Conservation (phyloP, 768 basidiomycete species). For the Collybiopsis luxurians region DNA sequence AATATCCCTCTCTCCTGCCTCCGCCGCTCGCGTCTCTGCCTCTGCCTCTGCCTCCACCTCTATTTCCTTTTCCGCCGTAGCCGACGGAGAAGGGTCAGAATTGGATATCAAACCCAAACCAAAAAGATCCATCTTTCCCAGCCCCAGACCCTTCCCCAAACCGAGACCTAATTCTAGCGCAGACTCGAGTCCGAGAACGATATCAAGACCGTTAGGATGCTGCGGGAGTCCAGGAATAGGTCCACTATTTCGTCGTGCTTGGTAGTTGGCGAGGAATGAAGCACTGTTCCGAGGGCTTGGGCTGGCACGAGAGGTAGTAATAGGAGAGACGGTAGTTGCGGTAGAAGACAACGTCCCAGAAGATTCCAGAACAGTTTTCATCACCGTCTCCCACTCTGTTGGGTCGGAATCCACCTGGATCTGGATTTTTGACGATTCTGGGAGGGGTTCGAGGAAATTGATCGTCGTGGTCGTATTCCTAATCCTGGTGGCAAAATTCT, state of each 20-base stretch:
- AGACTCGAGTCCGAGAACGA: constrained; percentile 3
- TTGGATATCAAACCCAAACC: constrained; percentile 3
- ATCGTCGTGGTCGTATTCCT: no score
- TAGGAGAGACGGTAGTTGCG: not conserved
- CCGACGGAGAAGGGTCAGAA: no score
- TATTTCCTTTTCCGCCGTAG: no score
- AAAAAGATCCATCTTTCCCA: constrained; percentile 8
- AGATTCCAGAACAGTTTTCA: constrained; percentile 4
- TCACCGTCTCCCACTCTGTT: constrained; percentile 3
- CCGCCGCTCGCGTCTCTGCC: no score
- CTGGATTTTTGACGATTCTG: constrained; percentile 5
- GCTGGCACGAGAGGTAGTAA: not conserved
- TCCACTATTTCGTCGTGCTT: not conserved
- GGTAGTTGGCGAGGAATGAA: no score
- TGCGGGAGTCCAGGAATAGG: constrained; percentile 5
- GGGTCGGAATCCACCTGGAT: constrained; percentile 6
- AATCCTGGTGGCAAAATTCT: not conserved
- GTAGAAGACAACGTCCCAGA: not conserved
- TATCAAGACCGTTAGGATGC: constrained; percentile 5
- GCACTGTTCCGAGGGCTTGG: not conserved
- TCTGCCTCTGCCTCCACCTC: no score
- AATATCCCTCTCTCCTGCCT: no score
- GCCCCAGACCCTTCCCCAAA: not conserved
- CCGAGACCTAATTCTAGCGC: constrained; percentile 7
- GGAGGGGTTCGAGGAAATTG: not conserved